Percentiles rank a stretch among this genome's conserved stretches.
Evolutionary conservation across 1,139 yeast genomes (phyloP).

Genomic region (Yamadazyma mexicana): DNA sequence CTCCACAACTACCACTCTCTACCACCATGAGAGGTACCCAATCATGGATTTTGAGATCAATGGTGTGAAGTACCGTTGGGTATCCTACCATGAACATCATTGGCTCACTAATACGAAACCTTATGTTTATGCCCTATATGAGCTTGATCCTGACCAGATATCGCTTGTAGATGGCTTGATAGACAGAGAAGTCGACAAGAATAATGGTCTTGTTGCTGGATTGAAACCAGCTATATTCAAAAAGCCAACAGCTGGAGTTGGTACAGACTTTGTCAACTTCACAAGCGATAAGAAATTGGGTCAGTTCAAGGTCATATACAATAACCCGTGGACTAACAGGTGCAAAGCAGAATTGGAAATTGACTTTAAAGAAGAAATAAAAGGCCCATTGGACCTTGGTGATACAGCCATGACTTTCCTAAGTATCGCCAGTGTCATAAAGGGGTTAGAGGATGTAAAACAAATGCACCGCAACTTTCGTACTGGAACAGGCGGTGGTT

Average conservation of each 20-base stretch:
- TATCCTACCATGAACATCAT: background rate
- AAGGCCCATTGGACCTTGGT: background rate
- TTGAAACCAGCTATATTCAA: background rate
- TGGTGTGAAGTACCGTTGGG: slow-evolving; percentile 8
- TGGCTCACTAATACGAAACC: background rate
- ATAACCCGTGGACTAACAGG: background rate
- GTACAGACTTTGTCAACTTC: slow-evolving; percentile 2
- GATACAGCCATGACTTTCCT: background rate
- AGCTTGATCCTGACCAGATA: slow-evolving; percentile 3
- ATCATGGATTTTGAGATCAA: slow-evolving; percentile 7
- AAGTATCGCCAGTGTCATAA: background rate
- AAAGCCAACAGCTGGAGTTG: background rate
- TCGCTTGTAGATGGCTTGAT: slow-evolving; percentile 5
- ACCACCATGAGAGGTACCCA: slow-evolving; percentile 5
- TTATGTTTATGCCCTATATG: slow-evolving; percentile 5
- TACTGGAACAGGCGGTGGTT: too few relatives aligned
- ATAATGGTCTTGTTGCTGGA: background rate
- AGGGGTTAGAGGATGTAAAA: background rate
- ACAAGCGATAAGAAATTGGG: slow-evolving; percentile 2
- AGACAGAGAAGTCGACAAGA: slow-evolving; percentile 4
- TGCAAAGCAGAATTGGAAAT: slow-evolving; percentile 3
- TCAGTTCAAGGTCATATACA: background rate
- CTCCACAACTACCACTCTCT: background rate
- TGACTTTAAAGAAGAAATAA: background rate
- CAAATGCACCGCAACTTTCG: background rate